These are phyloP conservation scores for Medicago arabica DNA, from an alignment of 306 rosid species.

Conservation along the genomic window DNA sequence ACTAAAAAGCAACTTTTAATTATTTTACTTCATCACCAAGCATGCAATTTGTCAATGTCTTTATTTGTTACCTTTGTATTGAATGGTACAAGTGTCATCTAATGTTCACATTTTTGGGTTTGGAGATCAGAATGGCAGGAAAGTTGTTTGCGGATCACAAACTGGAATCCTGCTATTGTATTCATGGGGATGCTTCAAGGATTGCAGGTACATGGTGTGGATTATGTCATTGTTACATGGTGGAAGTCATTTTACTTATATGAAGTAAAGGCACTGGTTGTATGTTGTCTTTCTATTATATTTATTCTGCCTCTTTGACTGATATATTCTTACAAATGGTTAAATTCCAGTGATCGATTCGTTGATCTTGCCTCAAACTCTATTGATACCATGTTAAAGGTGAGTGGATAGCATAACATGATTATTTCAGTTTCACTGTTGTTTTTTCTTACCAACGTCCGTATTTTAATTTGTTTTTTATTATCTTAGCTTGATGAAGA, in stretches of 20 bases:
- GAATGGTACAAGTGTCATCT: slow-evolving; percentile 3
- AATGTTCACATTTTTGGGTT: slow-evolving; percentile 16
- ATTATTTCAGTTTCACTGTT: slow-evolving; percentile 19
- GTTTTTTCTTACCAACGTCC: slow-evolving; percentile 3
- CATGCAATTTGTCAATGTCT: slow-evolving; percentile 5
- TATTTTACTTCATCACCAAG: neutral
- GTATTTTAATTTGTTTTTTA: slow-evolving; percentile 13
- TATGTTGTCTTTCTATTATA: slow-evolving; percentile 4
- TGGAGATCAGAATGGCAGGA: slow-evolving; percentile 79
- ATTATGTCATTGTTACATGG: slow-evolving; percentile 21
- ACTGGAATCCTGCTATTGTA: slow-evolving; percentile 73
- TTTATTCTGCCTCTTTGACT: slow-evolving; percentile 35
- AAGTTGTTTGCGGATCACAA: slow-evolving; percentile 89
- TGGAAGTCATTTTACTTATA: slow-evolving; percentile 17
- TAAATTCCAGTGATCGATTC: slow-evolving; percentile 76
- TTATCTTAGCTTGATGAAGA: slow-evolving; percentile 89
- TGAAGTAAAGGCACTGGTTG: neutral
- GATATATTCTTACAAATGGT: slow-evolving; percentile 43
- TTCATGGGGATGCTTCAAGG: slow-evolving; percentile 93
- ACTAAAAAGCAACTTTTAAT: neutral
- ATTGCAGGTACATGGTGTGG: slow-evolving; percentile 70
- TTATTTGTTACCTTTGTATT: neutral
- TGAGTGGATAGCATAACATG: slow-evolving; percentile 42
- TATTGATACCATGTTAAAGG: slow-evolving; percentile 85
- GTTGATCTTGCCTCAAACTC: slow-evolving; percentile 77